Evolutionary conservation across 305 asterid genomes (phyloP).

Genomic region (Fraxinus dipetala): DNA sequence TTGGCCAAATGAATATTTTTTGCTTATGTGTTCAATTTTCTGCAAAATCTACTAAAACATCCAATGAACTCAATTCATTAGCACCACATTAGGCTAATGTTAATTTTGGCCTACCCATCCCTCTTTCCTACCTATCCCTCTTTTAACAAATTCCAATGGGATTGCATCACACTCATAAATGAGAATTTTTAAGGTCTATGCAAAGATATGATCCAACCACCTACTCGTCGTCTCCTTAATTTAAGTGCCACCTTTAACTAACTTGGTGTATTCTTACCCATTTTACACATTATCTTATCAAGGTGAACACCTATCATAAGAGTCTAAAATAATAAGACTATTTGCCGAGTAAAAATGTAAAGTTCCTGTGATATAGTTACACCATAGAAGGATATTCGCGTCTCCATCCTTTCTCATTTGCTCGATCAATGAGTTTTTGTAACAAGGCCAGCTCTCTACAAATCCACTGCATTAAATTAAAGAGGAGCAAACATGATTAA

Average conservation of each 20-base stretch:
- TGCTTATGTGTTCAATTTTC: background rate
- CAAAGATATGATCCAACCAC: background rate
- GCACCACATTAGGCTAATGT: background rate
- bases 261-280: background rate
- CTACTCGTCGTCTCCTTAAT: background rate
- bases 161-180: background rate
- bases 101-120: background rate
- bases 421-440: slow-evolving; percentile 44
- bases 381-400: slow-evolving; percentile 64
- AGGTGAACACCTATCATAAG: background rate
- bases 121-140: background rate
- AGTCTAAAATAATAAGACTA: background rate
- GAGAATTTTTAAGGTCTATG: background rate
- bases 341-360: background rate
- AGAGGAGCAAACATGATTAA: slow-evolving; percentile 3
- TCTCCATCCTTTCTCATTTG: slow-evolving; percentile 90
- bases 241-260: background rate
- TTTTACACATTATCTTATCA: background rate
- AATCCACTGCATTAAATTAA: slow-evolving; percentile 53
- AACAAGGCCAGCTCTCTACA: slow-evolving; percentile 48
- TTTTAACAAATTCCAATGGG: background rate
- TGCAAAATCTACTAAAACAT: background rate
- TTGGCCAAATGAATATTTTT: background rate
- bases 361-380: slow-evolving; percentile 17
- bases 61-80: background rate